Percentiles rank a stretch among this genome's conserved stretches.
These are phyloP conservation scores for Bothriochloa decipiens DNA, from an alignment of 176 grass and related monocot genomes.

Conservation along the genomic window DNA sequence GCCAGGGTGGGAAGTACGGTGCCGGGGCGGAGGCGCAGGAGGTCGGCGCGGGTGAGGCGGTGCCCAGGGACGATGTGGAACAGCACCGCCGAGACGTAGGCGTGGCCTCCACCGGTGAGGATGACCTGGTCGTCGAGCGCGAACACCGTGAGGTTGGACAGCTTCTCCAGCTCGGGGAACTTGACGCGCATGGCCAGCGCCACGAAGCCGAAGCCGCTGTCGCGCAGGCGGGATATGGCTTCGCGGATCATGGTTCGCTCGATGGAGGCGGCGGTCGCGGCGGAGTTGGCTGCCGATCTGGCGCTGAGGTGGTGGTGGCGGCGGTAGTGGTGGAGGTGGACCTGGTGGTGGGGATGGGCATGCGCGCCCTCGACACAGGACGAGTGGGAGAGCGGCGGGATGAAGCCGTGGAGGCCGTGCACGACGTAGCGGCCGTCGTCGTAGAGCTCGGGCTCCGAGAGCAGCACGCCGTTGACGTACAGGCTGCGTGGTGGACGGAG, in stretches of 20 bases:
- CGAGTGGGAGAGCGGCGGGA: constrained; percentile 55
- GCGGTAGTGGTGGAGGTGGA: not conserved
- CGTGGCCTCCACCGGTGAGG: constrained; percentile 67
- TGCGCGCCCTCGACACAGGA: constrained; percentile 49
- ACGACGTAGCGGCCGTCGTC: constrained; percentile 73
- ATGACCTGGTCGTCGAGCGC: constrained; percentile 67
- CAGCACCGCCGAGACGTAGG: constrained; percentile 63
- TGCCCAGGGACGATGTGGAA: constrained; percentile 69
- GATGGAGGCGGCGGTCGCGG: constrained; percentile 34
- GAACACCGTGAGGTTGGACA: constrained; percentile 75
- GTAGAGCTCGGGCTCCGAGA: constrained; percentile 69
- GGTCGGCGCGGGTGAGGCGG: constrained; percentile 58
- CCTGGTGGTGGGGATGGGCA: constrained; percentile 22
- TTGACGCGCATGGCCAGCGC: constrained; percentile 77
- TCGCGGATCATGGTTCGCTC: constrained; percentile 71
- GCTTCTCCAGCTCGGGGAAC: constrained; percentile 56
- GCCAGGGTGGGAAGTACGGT: constrained; percentile 65
- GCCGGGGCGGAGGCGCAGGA: constrained; percentile 53
- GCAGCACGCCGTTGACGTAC: constrained; percentile 63
- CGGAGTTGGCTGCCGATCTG: constrained; percentile 27
- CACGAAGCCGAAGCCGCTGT: constrained; percentile 64
- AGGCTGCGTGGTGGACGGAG: constrained; percentile 46
- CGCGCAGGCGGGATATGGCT: constrained; percentile 64
- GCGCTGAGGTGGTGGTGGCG: constrained; percentile 34
- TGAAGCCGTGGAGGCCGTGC: constrained; percentile 62